Evolutionary conservation across 2,329 filamentous ascomycete genomes (phyloP).

Genomic region (Colletotrichum agaves): DNA sequence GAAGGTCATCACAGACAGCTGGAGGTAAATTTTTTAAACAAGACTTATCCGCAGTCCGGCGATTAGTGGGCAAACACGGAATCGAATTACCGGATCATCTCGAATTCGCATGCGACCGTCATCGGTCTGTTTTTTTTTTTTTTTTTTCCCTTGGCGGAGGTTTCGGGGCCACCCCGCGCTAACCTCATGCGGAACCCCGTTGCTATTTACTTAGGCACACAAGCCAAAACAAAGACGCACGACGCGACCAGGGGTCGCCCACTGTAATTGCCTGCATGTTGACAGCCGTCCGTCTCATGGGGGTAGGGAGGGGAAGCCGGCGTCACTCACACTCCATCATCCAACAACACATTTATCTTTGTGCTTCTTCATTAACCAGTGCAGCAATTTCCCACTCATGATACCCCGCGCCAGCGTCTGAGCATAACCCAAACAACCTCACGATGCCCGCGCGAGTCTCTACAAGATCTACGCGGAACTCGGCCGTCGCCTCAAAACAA

Average conservation of each 20-base stretch:
- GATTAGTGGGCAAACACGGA: no score
- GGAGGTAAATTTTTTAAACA: no score
- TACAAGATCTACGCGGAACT: slow-evolving; percentile 57
- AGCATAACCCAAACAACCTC: neutral
- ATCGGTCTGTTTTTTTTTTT: no score
- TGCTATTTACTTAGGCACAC: slow-evolving; percentile 31
- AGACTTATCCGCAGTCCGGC: no score
- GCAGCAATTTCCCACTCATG: neutral
- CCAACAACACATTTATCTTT: slow-evolving; percentile 28
- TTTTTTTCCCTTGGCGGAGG: no score
- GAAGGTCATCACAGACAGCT: no score
- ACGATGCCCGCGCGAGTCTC: slow-evolving; percentile 63
- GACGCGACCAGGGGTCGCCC: slow-evolving; percentile 33
- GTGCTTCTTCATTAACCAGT: slow-evolving; percentile 19
- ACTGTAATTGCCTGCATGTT: slow-evolving; percentile 31
- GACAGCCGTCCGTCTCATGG: slow-evolving; percentile 18
- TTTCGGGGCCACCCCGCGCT: slow-evolving; percentile 36
- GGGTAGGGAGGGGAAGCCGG: neutral
- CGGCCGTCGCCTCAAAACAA: slow-evolving; percentile 54
- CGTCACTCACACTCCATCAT: slow-evolving; percentile 1
- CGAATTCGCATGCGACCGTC: no score
- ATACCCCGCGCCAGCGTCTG: neutral
- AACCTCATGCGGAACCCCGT: slow-evolving; percentile 35
- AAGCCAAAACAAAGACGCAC: slow-evolving; percentile 35
- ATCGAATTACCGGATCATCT: no score